Evolutionary conservation across 1,284 basidiomycete genomes (phyloP).

Genomic region (Fomitiporia mediterranea): DNA sequence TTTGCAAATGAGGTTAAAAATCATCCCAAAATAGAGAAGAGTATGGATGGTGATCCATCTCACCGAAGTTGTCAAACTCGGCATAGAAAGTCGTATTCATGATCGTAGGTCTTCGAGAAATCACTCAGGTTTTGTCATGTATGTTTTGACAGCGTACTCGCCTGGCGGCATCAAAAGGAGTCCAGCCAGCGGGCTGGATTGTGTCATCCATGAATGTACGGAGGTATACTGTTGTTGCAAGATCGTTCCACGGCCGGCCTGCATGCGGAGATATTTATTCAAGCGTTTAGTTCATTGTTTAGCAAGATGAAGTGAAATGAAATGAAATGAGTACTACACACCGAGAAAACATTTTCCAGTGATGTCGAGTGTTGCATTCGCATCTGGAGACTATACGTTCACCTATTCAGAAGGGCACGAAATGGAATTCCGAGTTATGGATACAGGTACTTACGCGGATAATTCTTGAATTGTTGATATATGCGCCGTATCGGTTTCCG

Average conservation of each 20-base stretch:
- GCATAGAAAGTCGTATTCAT: slow-evolving; percentile 56
- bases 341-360: slow-evolving; percentile 48
- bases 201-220: slow-evolving; percentile 57
- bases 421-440: background rate
- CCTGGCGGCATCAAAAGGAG: slow-evolving; percentile 44
- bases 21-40: background rate
- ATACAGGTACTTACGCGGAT: slow-evolving; percentile 42
- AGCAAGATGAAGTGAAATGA: no score
- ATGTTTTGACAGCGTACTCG: slow-evolving; percentile 20
- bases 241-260: slow-evolving; percentile 62
- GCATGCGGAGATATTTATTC: no score
- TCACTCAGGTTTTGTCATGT: background rate
- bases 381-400: slow-evolving; percentile 50
- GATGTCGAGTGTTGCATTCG: slow-evolving; percentile 45
- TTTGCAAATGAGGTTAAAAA: slow-evolving; percentile 23
- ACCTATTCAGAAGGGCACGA: background rate
- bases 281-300: no score
- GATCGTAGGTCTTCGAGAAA: slow-evolving; percentile 37
- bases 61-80: slow-evolving; percentile 52
- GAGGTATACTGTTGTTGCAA: slow-evolving; percentile 51
- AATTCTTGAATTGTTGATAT: slow-evolving; percentile 52
- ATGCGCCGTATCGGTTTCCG: slow-evolving; percentile 54
- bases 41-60: slow-evolving; percentile 7
- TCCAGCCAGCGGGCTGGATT: slow-evolving; percentile 48
- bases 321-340: slow-evolving; percentile 19